Evolutionary conservation across 2,329 filamentous ascomycete species (phyloP).

Genomic region (Ophiostoma sp.): DNA sequence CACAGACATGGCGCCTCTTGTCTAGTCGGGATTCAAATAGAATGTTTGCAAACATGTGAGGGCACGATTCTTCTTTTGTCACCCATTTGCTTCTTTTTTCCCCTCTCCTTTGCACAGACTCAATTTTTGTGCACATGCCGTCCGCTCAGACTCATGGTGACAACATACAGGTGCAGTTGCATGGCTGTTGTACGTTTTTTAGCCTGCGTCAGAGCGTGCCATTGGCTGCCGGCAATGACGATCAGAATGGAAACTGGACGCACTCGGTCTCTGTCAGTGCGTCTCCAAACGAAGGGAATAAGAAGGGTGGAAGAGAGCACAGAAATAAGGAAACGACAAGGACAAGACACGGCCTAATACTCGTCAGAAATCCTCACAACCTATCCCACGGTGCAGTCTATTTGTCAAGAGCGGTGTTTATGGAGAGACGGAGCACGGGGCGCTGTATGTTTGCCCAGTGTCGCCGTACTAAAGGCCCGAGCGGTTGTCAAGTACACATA

Average conservation of each 20-base stretch:
- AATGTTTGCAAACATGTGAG: not conserved
- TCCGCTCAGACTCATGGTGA: slow-evolving; percentile 9
- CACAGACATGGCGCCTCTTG: not conserved
- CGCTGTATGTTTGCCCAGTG: not conserved
- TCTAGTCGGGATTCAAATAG: not conserved
- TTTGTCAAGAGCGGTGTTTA: no score
- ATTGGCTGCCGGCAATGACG: slow-evolving; percentile 5
- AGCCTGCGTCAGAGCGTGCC: not conserved
- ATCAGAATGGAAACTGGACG: not conserved
- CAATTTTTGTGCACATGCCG: not conserved
- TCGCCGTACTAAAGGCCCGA: slow-evolving; percentile 9
- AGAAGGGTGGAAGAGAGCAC: not conserved
- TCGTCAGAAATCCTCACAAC: no score
- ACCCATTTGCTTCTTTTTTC: not conserved
- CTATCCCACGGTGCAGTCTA: no score
- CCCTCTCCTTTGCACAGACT: slow-evolving; percentile 6
- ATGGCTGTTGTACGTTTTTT: not conserved
- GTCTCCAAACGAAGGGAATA: not conserved
- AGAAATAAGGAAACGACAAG: not conserved
- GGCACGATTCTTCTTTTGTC: no score
- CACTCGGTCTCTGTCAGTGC: not conserved
- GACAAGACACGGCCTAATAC: not conserved
- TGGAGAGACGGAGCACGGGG: not conserved
- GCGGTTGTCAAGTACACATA: not conserved
- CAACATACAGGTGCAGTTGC: not conserved